Evolutionary conservation across 176 grass and related monocot species (phyloP).

Genomic region (barley (Hordeum vulgare)): MorexV3_pseudomolecules_assembly NC_058523.1:331939039-331939538

Average conservation of each 20-base stretch:
- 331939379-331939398: slow-evolving; percentile 18
- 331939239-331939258: neutral
- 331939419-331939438: neutral
- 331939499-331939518: neutral
- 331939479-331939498: neutral
- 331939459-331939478: neutral
- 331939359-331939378: slow-evolving; percentile 11
- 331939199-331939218: neutral
- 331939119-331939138: neutral
- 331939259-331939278: neutral
- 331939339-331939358: slow-evolving; percentile 40
- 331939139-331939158: neutral
- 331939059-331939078: neutral
- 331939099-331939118: neutral
- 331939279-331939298: slow-evolving; percentile 34
- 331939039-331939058: neutral
- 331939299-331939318: slow-evolving; percentile 24
- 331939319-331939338: slow-evolving; percentile 51
- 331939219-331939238: neutral
- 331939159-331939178: neutral
- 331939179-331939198: neutral
- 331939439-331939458: neutral
- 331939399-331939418: neutral
- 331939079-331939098: neutral
- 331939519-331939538: neutral